A percentile compares a stretch with the other conserved stretches of the same genome.
Conservation (phyloP, 352 stramenopile genomes). For the Globisporangium emineosum region DNA sequence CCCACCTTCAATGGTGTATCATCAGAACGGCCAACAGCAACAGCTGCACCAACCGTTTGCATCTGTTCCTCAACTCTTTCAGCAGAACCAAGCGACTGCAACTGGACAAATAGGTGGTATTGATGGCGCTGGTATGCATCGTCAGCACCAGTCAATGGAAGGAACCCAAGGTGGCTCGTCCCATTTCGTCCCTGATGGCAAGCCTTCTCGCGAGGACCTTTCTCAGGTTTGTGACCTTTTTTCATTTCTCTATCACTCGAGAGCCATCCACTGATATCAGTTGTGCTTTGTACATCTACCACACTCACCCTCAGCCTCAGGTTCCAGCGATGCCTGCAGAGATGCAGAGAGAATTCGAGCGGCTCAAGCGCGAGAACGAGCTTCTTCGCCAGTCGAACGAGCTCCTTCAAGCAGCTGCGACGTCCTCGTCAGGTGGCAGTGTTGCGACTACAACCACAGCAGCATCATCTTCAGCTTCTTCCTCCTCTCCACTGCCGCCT, state of each 20-base stretch:
- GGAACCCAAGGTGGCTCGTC: neutral
- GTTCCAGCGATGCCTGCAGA: conserved; percentile 23
- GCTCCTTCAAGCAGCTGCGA: conserved; percentile 36
- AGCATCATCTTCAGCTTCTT: neutral
- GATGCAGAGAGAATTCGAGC: conserved; percentile 58
- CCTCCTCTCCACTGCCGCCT: neutral
- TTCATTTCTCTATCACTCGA: neutral
- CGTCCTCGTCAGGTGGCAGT: neutral
- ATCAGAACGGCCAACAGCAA: neutral
- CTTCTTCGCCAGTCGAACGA: conserved; percentile 62
- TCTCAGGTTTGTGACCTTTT: neutral
- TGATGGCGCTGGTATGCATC: neutral
- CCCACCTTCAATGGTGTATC: neutral
- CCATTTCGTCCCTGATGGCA: neutral
- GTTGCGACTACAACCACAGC: neutral
- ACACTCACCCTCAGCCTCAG: neutral
- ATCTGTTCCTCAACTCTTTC: neutral
- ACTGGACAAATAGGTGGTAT: neutral
- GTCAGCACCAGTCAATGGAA: neutral
- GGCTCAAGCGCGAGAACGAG: conserved; percentile 66
- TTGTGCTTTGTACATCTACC: neutral
- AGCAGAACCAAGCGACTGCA: neutral
- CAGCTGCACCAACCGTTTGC: too few relatives aligned
- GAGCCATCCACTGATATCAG: neutral
- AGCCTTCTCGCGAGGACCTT: neutral